Evolutionary conservation across 2,329 filamentous ascomycete species (phyloP), one percentile per base, ranked within the genome.

Genomic region (Furcasterigmium furcatum): DNA sequence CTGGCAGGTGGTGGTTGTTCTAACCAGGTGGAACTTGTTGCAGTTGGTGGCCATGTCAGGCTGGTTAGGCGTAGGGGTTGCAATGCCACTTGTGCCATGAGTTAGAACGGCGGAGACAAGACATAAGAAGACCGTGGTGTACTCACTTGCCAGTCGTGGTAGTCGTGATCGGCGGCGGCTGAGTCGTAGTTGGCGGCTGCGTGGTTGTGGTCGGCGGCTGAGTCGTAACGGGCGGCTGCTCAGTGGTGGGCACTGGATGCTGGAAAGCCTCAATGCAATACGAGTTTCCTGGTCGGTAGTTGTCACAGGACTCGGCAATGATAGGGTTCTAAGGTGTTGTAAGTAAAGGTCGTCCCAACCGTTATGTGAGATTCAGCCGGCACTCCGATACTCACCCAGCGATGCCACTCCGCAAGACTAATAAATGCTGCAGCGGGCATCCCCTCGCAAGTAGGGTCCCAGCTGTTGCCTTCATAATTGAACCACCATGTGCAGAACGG

Each of bases 81-180:
- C 30, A 16, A 48, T 47, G 22, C 38, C 36, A n/a, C 30, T 41
- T 12, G n/a, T 21, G 5, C 21, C 13, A 8, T 5, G 16, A 2
- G 43, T 40, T n/a, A 56, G 4, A 62, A 58, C 10, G 52, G 50
- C 1, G 62, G 61, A 5, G 60, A 62, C 2, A 50, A 34, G 39
- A 63, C n/a, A n/a, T n/a, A n/a, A n/a, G n/a, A n/a, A n/a, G n/a
- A n/a, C n/a, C n/a, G n/a, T n/a, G n/a, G n/a, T n/a, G n/a, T n/a
- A n/a, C n/a, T n/a, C n/a, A n/a, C n/a, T n/a, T 55, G 5, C 55
- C 57, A 27, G 24, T 27, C 42, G 55, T 56, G 10, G 47, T 48
- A 5, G 40, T 8, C 5, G 21, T 41, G 14, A 42, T 50, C 5
- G 44, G 18, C 16, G 38, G 25, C 3, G 41, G 27, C 4, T 35